Evolutionary conservation across 169 alveolate genomes (phyloP).

Genomic region (Eimeria acervulina): DNA sequence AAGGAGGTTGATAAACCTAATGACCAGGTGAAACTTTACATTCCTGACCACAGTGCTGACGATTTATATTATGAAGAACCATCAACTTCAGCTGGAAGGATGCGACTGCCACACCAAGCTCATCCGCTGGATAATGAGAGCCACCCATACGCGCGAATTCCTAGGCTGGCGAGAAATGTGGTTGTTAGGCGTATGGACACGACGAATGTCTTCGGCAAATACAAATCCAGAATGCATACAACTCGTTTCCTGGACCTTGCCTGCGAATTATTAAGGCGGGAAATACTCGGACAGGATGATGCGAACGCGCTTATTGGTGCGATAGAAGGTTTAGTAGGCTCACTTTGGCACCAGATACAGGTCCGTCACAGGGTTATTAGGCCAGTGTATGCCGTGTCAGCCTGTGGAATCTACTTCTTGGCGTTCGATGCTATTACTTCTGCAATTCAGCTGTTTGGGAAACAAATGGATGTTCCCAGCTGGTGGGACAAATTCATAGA

Average conservation of each 20-base stretch:
- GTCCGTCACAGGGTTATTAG: background rate
- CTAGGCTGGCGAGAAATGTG: background rate
- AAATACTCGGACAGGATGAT: background rate
- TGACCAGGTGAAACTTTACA: background rate
- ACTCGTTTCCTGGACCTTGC: background rate
- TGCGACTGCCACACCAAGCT: background rate
- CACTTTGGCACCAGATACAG: background rate
- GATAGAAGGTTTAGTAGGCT: background rate
- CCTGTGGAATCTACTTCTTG: background rate
- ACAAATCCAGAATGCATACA: background rate
- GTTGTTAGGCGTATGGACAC: background rate
- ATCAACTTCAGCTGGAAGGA: background rate
- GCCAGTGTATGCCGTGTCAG: background rate
- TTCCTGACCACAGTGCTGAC: background rate
- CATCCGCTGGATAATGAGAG: too few species aligned
- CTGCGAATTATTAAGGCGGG: background rate
- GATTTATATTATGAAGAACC: background rate
- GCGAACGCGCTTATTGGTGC: background rate
- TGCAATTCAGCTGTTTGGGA: background rate
- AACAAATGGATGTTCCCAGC: background rate
- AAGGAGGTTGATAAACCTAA: background rate
- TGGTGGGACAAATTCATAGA: background rate
- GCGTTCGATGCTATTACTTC: background rate
- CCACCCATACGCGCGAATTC: constrained; percentile 9
- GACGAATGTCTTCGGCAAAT: background rate